Conservation (phyloP, 2,329 filamentous ascomycete species). For the Ascochyta koolunga region DNA sequence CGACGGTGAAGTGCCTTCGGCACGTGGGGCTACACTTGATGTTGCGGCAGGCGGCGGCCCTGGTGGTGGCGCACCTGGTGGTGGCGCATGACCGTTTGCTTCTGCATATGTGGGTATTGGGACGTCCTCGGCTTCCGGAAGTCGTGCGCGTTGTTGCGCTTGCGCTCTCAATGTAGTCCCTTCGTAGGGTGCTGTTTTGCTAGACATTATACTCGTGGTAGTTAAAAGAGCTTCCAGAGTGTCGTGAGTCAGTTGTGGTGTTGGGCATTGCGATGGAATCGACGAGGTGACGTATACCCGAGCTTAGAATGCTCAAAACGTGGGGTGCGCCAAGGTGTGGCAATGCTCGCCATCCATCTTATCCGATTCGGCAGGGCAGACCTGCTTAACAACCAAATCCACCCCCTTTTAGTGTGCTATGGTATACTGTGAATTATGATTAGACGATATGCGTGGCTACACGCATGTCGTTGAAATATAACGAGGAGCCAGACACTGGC, state of each 20-base stretch:
- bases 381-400: not conserved
- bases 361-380: conserved; percentile 8
- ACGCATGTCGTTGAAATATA: too few relatives aligned
- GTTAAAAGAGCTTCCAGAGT: not conserved
- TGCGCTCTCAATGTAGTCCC: conserved; percentile 9
- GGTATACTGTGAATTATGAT: too few relatives aligned
- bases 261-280: not conserved
- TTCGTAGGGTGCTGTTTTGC: conserved; percentile 12
- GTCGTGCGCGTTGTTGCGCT: conserved; percentile 6
- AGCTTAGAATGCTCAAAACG: conserved; percentile 3
- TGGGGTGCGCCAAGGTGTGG: conserved; percentile 15
- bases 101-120: conserved; percentile 17
- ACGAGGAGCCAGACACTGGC: not conserved
- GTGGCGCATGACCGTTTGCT: conserved; percentile 12
- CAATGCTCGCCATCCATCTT: conserved; percentile 1
- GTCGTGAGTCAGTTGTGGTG: not conserved
- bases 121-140: conserved; percentile 6
- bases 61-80: conserved; percentile 8
- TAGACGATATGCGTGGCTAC: not conserved
- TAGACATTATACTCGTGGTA: not conserved
- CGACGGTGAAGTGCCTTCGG: conserved; percentile 2
- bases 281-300: conserved; percentile 12
- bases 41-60: conserved; percentile 5
- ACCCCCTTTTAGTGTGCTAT: not conserved
- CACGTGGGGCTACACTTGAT: not conserved